Base-by-base conservation (phyloP, 2,329 filamentous ascomycete genomes). In the Lecanosticta acicola region DNA sequence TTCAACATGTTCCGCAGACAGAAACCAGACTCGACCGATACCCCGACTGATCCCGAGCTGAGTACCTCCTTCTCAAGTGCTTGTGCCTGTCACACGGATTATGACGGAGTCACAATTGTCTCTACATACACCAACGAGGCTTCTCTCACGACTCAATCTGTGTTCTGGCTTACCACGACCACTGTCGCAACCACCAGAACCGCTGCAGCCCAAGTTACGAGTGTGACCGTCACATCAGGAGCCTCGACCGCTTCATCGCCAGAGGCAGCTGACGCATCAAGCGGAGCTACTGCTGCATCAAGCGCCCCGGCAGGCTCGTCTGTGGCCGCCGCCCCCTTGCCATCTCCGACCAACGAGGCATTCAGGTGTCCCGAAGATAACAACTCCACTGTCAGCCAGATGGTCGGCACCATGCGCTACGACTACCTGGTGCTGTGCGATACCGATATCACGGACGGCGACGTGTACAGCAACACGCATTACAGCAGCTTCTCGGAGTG, bases 371-470 rank as follows among this genome's bases (percentile, higher is more conserved):
- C 64, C 7, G 55, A 58, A 16, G 61, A 61, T 37, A 53, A 65
- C 43, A 58, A 57, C 46, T 51, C 54, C 5, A 58, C 54, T 8
- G 55, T 63, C 44, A 62, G 58, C 41, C 60, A 66, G 47, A 48
- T 66, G 42, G 49, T 66, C 17, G 59, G 56, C 38, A 50, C 43
- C 13, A 54, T 61, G 35, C 56, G 58, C 32, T 66, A 61, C 52
- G 60, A 62, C 46, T 66, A 63, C 49, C 46, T 56, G n/a, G 50
- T 66, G 16, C 49, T 57, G 21, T 66, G 64, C 42, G 59, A 60
- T 34, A 60, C 56, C n/a, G 58, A 61, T 18, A 51, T 65, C n/a
- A 51, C 55, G 7, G 58, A 61, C 18, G 39, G 51, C 13, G 55
- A 59, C 18, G 55, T 59, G 19, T 56, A 59, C 41, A 47, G 48